These are phyloP conservation scores for Petunia hybrid DNA, from an alignment of 305 asterid genomes.

Conservation along the genomic window DNA sequence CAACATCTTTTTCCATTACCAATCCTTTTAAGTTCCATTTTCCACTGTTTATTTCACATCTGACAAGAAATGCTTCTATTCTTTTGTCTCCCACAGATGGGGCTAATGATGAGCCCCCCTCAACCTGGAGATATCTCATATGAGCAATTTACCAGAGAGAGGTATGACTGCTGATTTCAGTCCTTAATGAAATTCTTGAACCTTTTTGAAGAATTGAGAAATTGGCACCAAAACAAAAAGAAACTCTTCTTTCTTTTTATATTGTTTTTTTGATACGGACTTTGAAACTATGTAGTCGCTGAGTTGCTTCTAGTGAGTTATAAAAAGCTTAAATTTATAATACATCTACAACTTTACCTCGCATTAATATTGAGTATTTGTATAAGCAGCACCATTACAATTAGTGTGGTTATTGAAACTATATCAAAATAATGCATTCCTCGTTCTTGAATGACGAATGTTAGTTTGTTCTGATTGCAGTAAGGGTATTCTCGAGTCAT, in stretches of 20 bases:
- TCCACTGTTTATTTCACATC: not conserved
- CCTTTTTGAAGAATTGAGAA: not conserved
- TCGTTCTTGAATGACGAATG: not conserved
- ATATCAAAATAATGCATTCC: not conserved
- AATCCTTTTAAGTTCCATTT: conserved; percentile 13
- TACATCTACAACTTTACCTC: not conserved
- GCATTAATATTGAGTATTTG: not conserved
- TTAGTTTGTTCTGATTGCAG: conserved; percentile 50
- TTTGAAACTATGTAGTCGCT: not conserved
- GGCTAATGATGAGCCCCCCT: conserved; percentile 93
- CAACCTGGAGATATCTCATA: conserved; percentile 96
- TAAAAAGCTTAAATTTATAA: conserved; percentile 1
- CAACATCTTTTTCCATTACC: not conserved
- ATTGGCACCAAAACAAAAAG: not conserved
- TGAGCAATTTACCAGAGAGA: conserved; percentile 71
- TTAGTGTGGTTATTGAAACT: not conserved
- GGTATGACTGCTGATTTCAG: conserved; percentile 51
- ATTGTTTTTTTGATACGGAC: not conserved
- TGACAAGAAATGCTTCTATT: conserved; percentile 8
- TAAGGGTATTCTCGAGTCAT: conserved; percentile 88
- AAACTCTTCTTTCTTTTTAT: not conserved
- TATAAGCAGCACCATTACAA: not conserved
- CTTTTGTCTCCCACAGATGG: conserved; percentile 67
- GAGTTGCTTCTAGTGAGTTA: not conserved
- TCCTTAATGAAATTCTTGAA: conserved; percentile 15